These are phyloP conservation scores for Capsella bursapastoris DNA, from an alignment of 345 rosid species.

Conservation along the genomic window DNA sequence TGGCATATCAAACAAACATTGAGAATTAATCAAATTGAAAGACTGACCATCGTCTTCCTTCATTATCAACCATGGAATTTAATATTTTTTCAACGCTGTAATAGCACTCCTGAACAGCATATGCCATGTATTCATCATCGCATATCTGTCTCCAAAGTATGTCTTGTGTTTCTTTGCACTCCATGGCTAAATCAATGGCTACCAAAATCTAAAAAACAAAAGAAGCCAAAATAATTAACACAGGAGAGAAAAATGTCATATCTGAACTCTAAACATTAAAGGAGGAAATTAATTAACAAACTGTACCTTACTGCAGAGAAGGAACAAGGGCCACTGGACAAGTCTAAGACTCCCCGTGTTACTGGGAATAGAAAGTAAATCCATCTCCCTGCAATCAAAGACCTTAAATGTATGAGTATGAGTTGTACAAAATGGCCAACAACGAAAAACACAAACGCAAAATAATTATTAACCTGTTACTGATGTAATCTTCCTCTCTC, in stretches of 20 bases:
- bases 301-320: slow-evolving; percentile 92
- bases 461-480: slow-evolving; percentile 66
- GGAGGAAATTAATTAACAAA: slow-evolving; percentile 32
- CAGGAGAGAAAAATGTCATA: slow-evolving; percentile 32
- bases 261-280: slow-evolving; percentile 1
- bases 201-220: slow-evolving; percentile 70
- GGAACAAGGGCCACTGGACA: slow-evolving; percentile 99
- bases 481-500: slow-evolving; percentile 95
- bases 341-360: slow-evolving; percentile 88
- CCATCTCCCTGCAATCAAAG: slow-evolving; percentile 76
- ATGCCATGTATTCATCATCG: slow-evolving; percentile 96
- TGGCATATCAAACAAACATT: slow-evolving; percentile 20
- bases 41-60: slow-evolving; percentile 87
- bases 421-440: slow-evolving; percentile 28
- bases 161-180: slow-evolving; percentile 78
- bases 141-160: slow-evolving; percentile 83
- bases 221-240: slow-evolving; percentile 18
- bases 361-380: slow-evolving; percentile 91
- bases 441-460: slow-evolving; percentile 23
- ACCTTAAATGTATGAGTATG: slow-evolving; percentile 18
- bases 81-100: slow-evolving; percentile 81
- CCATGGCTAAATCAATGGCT: slow-evolving; percentile 95
- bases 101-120: slow-evolving; percentile 97
- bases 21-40: slow-evolving; percentile 30
- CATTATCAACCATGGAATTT: slow-evolving; percentile 85